A percentile compares a stretch with the other conserved stretches of the same genome.
Evolutionary conservation across 129 eudicot species (phyloP).

Genomic region (Pseudognaphalium luteoalbum): DNA sequence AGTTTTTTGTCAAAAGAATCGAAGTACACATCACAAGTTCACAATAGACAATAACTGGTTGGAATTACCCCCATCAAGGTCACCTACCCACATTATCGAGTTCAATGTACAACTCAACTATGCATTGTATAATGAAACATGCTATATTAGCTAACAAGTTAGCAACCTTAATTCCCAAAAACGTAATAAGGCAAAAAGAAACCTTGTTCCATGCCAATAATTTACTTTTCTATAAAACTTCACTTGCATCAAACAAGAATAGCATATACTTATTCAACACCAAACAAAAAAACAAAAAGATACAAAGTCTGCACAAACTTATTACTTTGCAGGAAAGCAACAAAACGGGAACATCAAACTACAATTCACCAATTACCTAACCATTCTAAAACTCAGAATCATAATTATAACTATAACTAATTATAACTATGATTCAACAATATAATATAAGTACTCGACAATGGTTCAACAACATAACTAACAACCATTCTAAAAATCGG

Average conservation of each 20-base stretch:
- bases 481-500: too few relatives aligned
- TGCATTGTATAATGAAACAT: not conserved
- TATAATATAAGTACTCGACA: too few relatives aligned
- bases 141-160: not conserved
- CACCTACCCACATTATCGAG: not conserved
- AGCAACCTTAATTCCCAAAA: slow-evolving; percentile 10
- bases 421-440: too few relatives aligned
- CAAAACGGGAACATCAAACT: slow-evolving; percentile 21
- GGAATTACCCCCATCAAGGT: not conserved
- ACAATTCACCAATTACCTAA: slow-evolving; percentile 22
- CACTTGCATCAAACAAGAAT: slow-evolving; percentile 44
- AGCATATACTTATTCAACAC: slow-evolving; percentile 37
- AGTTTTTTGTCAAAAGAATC: not conserved
- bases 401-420: too few relatives aligned
- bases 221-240: slow-evolving; percentile 30
- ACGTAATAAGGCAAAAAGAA: slow-evolving; percentile 1
- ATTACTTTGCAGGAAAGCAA: slow-evolving; percentile 36
- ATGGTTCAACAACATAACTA: too few relatives aligned
- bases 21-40: not conserved
- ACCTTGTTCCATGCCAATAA: slow-evolving; percentile 17
- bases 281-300: not conserved
- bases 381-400: too few relatives aligned
- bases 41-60: not conserved
- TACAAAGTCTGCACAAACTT: slow-evolving; percentile 29
- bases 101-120: slow-evolving; percentile 1